Percentiles rank a stretch among this genome's conserved stretches.
Conservation (phyloP, 1,284 basidiomycete genomes). For the Heterobasidion parviporum region DNA sequence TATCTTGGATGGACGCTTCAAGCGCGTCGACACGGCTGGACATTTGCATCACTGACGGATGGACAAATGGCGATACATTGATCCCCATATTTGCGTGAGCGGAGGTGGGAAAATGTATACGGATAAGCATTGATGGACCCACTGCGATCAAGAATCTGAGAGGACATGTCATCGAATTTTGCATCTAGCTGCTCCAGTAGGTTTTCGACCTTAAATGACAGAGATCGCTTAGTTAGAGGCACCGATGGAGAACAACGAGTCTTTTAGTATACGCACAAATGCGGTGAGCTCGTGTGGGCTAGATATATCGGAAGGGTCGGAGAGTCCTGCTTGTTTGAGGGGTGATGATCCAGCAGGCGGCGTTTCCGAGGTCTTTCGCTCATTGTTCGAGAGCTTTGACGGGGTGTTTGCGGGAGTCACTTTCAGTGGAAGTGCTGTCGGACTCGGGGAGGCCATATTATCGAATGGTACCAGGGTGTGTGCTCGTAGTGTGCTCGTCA, state of each 20-base stretch:
- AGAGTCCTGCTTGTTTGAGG: not conserved
- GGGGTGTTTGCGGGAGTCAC: conserved; percentile 37
- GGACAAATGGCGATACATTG: not conserved
- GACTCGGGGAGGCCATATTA: conserved; percentile 18
- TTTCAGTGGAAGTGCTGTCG: conserved; percentile 47
- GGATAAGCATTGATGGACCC: conserved; percentile 19
- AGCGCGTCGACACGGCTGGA: conserved; percentile 75
- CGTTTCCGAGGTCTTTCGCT: not conserved
- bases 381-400: not conserved
- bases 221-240: not conserved
- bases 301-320: conserved; percentile 2
- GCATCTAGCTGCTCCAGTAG: conserved; percentile 68
- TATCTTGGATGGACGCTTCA: conserved; percentile 75
- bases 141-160: conserved; percentile 76
- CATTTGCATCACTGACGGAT: conserved; percentile 67
- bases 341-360: not conserved
- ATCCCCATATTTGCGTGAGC: conserved; percentile 4
- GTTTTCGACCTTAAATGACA: conserved; percentile 59
- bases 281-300: conserved; percentile 73
- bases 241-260: not conserved
- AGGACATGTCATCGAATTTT: conserved; percentile 81
- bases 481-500: not conserved
- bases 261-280: conserved; percentile 44
- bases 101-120: not conserved
- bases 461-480: not conserved